A percentile compares a stretch with the other conserved stretches of the same genome.
phyloP scores from a whole-genome alignment of 257 asterid species.

The Fraxinus pennsylvanica region DNA sequence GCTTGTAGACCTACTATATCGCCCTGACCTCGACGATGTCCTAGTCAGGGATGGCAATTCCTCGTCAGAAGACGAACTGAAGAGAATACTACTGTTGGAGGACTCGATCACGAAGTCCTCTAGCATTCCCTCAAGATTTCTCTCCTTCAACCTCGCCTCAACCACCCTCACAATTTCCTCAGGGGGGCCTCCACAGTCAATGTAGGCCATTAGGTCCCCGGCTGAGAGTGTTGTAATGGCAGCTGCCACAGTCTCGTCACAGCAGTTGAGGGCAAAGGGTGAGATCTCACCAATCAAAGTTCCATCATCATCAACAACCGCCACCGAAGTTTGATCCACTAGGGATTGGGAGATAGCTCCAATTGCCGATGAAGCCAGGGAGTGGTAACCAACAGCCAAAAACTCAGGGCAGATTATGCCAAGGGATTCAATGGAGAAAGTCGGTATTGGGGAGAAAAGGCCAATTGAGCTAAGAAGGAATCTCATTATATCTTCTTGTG shows the following conservation, averaged over 20 bases:
- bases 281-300: constrained; percentile 68
- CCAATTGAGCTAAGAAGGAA: constrained; percentile 72
- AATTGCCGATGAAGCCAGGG: constrained; percentile 48
- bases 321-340: constrained; percentile 66
- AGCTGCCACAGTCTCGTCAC: constrained; percentile 62
- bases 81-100: neutral
- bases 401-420: constrained; percentile 49
- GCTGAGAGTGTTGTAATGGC: constrained; percentile 75
- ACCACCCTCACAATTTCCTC: constrained; percentile 62
- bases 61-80: constrained; percentile 53
- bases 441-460: constrained; percentile 61
- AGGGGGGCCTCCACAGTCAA: constrained; percentile 75
- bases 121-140: constrained; percentile 49
- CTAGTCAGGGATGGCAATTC: constrained; percentile 42
- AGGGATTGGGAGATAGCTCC: constrained; percentile 46
- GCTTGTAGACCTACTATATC: constrained; percentile 46
- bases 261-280: constrained; percentile 57
- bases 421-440: constrained; percentile 65
- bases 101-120: constrained; percentile 42
- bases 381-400: constrained; percentile 39
- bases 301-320: constrained; percentile 61
- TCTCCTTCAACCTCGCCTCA: constrained; percentile 57
- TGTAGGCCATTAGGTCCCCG: constrained; percentile 77
- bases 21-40: constrained; percentile 28
- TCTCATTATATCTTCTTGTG: constrained; percentile 74